These are phyloP conservation scores for Leccinum fibrillosum DNA, from an alignment of 768 basidiomycete species.

Conservation along the genomic window DNA sequence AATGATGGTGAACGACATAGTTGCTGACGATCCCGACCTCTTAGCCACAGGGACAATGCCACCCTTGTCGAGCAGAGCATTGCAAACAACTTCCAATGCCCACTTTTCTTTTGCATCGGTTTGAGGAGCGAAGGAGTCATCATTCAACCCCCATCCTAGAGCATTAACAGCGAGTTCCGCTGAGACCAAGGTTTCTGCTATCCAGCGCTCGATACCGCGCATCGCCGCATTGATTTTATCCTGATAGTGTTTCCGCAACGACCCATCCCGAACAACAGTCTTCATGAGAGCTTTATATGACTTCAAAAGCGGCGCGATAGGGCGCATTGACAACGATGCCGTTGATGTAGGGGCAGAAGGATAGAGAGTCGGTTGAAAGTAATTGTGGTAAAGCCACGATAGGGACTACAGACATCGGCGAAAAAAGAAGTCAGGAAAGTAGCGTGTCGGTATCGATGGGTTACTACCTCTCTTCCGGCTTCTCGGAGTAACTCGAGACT, in stretches of 20 bases:
- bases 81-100: constrained; percentile 67
- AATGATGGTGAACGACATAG: neutral
- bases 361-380: constrained; percentile 76
- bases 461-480: constrained; percentile 64
- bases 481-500: constrained; percentile 75
- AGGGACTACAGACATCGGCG: constrained; percentile 52
- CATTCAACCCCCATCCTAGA: constrained; percentile 43
- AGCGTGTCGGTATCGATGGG: constrained; percentile 1
- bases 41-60: constrained; percentile 79
- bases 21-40: constrained; percentile 50
- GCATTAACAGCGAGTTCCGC: constrained; percentile 47
- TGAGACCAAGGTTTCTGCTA: constrained; percentile 67
- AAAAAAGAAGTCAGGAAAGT: constrained; percentile 5
- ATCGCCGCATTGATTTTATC: constrained; percentile 47
- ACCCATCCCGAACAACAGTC: constrained; percentile 58
- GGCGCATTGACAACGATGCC: constrained; percentile 40
- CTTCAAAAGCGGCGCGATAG: constrained; percentile 65
- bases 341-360: constrained; percentile 39
- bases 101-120: constrained; percentile 57
- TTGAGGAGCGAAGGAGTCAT: constrained; percentile 31
- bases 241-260: constrained; percentile 50
- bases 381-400: constrained; percentile 79
- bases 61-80: constrained; percentile 65
- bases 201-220: constrained; percentile 74
- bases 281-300: constrained; percentile 72